Conservation (phyloP, 306 rosid species). For the Ziziphus jujuba region DNA sequence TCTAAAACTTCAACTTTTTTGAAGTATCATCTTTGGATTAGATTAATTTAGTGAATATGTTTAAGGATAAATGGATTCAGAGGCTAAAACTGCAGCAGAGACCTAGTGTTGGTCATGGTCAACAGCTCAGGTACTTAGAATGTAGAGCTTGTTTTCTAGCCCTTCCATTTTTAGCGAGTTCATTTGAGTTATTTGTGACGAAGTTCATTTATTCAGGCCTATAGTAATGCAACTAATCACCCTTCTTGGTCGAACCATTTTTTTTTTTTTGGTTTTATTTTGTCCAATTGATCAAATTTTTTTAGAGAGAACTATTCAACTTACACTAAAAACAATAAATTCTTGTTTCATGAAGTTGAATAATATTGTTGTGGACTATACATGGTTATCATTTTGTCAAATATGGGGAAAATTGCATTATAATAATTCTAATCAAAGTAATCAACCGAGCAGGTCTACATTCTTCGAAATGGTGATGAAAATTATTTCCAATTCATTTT, state of each 20-base stretch:
- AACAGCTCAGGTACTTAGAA: slow-evolving; percentile 11
- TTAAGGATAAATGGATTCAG: slow-evolving; percentile 60
- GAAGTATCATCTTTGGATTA: neutral
- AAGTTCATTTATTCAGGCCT: neutral
- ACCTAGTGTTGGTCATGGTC: slow-evolving; percentile 28
- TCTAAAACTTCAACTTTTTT: no score
- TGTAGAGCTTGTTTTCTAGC: neutral
- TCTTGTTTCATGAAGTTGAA: neutral
- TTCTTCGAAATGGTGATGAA: slow-evolving; percentile 2
- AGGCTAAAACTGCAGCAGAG: slow-evolving; percentile 64
- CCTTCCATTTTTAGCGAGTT: no score
- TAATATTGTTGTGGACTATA: neutral
- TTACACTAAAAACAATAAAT: neutral
- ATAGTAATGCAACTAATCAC: neutral
- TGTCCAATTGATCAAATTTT: no score
- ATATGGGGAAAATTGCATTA: no score
- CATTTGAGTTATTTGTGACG: no score
- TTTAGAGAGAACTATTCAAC: no score
- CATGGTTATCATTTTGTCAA: neutral
- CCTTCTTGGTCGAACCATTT: neutral
- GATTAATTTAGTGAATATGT: slow-evolving; percentile 18
- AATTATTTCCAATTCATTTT: neutral
- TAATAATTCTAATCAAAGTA: neutral
- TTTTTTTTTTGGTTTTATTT: no score
- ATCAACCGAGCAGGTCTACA: neutral